Base-by-base conservation (phyloP, 106 monocot genomes). In the Apostasia ramifera region DNA sequence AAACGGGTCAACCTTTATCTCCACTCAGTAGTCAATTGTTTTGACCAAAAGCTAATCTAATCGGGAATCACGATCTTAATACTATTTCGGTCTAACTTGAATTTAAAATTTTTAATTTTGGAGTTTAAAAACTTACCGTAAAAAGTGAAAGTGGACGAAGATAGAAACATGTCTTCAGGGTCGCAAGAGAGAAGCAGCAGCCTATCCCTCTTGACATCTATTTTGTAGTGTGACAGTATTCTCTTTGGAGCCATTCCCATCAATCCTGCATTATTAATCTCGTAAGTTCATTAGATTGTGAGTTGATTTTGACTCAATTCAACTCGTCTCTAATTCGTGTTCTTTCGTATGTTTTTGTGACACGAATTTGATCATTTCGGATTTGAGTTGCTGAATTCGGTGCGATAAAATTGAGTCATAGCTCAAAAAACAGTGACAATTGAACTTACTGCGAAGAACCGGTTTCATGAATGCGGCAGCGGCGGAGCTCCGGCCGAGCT, bases 81-180 rank as follows among this genome's bases (percentile, higher is more conserved):
- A 26, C 26, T 26, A 26, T 26, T 26, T 26, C 26, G 26, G 0
- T 26, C 26, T 0, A 26, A 26, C 26, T 26, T 26, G 26, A 26
- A 26, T 60, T 5, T 0, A 44, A 51, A 39, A 2, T 37, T 39
- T 68, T 53, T 7, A 53, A 53, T 59, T 61, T 38, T 61, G 60
- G 9, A 38, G 15, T 14, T 14, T 42, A 6, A 64, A 63, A 45
- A 64, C 42, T 8, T 76, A 95, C 94, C 94, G 48, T 85, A 88
- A 76, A 95, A 91, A 26, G 95, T 95, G 78, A 95, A 89, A 73
- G 79, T 86, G 68, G 95, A 84, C 8, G 79, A 79, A 14, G 85
- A 85, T 43, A 95, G 91, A 40, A 95, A 88, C 88, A 95, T 80
- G 78, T 91, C 95, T 65, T 95, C 95, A 3, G 84, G 79, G 43